A percentile compares a stretch with the other conserved stretches of the same genome.
Evolutionary conservation across 495 filamentous ascomycete species (phyloP).

Genomic region (Letharia columbiana): DNA sequence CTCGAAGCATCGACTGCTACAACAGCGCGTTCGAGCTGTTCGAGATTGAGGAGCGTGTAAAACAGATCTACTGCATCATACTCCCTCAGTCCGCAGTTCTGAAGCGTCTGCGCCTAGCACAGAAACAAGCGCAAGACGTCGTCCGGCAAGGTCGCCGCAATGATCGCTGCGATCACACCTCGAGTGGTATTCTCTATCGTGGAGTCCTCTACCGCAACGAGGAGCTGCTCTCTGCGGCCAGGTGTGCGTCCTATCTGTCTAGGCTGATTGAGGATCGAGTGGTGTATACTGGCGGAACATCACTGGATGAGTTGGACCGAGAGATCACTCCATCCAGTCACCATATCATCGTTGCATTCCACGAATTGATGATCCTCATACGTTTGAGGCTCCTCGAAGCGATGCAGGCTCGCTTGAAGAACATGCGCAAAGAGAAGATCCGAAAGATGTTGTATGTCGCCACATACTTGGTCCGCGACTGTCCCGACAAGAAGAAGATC

Average conservation of each 20-base stretch:
- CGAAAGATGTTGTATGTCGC: neutral
- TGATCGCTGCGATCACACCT: neutral
- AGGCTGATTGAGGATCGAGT: neutral
- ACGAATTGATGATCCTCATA: neutral
- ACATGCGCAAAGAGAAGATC: neutral
- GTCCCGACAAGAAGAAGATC: neutral
- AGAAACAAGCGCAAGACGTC: neutral
- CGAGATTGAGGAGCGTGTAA: neutral
- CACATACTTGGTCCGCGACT: neutral
- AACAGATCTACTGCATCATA: neutral
- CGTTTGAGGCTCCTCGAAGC: neutral
- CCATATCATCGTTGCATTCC: neutral
- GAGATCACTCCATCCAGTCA: neutral
- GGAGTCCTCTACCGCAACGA: neutral
- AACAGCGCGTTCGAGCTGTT: neutral
- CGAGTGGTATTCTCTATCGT: neutral
- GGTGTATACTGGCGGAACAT: neutral
- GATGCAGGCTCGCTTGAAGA: neutral
- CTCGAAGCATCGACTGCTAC: slow-evolving; percentile 8
- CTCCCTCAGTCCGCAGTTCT: neutral
- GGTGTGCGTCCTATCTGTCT: neutral
- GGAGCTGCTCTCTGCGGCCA: neutral
- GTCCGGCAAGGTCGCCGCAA: neutral
- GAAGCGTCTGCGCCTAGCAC: neutral
- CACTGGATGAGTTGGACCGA: neutral